Base-by-base conservation (phyloP, 1,284 basidiomycete species). In the Pyrrhoderma noxium region DNA sequence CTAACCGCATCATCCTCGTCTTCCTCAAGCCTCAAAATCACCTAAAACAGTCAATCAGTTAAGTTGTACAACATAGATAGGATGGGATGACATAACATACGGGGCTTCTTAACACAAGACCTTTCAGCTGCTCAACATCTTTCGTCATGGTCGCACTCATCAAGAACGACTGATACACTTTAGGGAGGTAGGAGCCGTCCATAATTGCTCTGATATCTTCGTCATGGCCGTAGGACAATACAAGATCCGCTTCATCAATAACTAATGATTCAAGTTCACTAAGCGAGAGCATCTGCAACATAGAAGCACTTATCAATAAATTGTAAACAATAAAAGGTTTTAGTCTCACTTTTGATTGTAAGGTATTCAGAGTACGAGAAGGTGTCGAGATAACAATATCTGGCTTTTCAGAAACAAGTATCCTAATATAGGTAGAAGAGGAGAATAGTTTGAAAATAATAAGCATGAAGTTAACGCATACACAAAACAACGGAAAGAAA, bases 91-190 rank as follows among this genome's bases (percentile, higher is more conserved):
- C 39, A 41, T 53, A 27, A 71, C 85, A 53, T 60, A 94, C 93
- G 3, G 94, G 93, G 67, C 86, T 91, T 40, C 92, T 77, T 22
- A 99, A 70, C 2, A 89, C 77, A 27, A 98, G 74, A 3, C 92
- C 91, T 65, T 96, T 95, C 52, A 99, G 73, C 56, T 82, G 76
- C 61, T 93, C 88, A 3, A 99, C 91, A 61, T 99, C 96, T 59
- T 93, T 89, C 16, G 93, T 94, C 82, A 99, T 88, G 0, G 96
- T 99, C 2, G 96, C 96, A 64, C 89, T 93, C 93, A 99, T 97
- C 45, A 99, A 72, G 67, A 95, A 95, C 7, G 89, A 91, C 66
- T 99, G 96, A 61, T 89, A 92, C 41, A 95, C 78, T 61, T 86
- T 89, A 11, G 95, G 93, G 4, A 99, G 75, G 61, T 79, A 84